Conservation (phyloP, 192 early-diverging fungal genomes). For the Lobosporangium transversale region DNA sequence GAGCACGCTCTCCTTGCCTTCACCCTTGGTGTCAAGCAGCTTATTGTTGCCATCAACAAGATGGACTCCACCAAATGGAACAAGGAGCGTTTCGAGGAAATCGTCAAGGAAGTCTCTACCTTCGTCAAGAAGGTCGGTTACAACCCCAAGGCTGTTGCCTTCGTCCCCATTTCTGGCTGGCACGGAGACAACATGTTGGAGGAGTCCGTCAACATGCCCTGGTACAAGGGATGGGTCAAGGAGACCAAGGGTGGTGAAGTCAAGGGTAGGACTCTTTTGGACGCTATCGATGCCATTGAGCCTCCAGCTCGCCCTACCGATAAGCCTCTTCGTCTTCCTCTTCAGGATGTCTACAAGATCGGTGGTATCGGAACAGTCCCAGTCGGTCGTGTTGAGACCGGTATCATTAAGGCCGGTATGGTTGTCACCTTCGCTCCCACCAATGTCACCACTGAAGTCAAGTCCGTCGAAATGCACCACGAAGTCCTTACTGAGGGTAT, state of each 20-base stretch:
- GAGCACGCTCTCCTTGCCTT: conserved; percentile 98
- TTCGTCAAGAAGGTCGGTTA: conserved; percentile 99
- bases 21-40: conserved; percentile 98
- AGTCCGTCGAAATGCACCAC: conserved; percentile 99
- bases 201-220: conserved; percentile 91
- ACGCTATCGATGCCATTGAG: conserved; percentile 96
- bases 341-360: conserved; percentile 99
- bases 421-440: conserved; percentile 89
- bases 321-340: conserved; percentile 96
- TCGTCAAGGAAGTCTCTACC: conserved; percentile 93
- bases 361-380: conserved; percentile 97
- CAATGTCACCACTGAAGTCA: conserved; percentile 91
- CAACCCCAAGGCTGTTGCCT: conserved; percentile 91
- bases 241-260: conserved; percentile 77
- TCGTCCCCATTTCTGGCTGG: conserved; percentile 99
- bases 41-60: conserved; percentile 99
- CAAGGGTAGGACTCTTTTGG: conserved; percentile 86
- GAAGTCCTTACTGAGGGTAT: conserved; percentile 86
- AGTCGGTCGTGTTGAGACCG: conserved; percentile 97
- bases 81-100: conserved; percentile 95
- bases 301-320: conserved; percentile 90
- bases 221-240: conserved; percentile 98
- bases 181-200: conserved; percentile 99
- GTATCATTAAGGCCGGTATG: conserved; percentile 94
- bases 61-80: conserved; percentile 98